Evolutionary conservation across 768 basidiomycete species (phyloP).

Genomic region (Dioszegia crocea): DNA sequence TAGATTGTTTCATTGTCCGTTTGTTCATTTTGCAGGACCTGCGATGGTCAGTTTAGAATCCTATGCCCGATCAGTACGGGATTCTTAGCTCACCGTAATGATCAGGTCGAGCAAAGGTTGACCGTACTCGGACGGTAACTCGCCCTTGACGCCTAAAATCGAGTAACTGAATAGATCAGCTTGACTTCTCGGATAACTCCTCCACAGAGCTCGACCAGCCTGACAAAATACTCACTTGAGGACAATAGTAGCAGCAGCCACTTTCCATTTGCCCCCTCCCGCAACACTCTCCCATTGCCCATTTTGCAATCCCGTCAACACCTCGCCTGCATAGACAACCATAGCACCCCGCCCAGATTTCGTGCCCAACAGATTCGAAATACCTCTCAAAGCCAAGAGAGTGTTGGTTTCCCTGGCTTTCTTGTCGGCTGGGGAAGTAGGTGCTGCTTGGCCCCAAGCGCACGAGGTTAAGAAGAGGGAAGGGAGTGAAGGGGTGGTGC

Average conservation of each 20-base stretch:
- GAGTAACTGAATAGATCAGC: slow-evolving; percentile 38
- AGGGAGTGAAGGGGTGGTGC: slow-evolving; percentile 55
- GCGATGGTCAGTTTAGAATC: neutral
- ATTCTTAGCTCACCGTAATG: neutral
- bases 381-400: slow-evolving; percentile 68
- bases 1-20: slow-evolving; percentile 44
- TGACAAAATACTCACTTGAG: slow-evolving; percentile 71
- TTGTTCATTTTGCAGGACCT: slow-evolving; percentile 45
- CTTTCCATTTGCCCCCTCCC: slow-evolving; percentile 61
- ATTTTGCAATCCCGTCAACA: slow-evolving; percentile 60
- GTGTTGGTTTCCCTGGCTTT: slow-evolving; percentile 82
- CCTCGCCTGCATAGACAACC: slow-evolving; percentile 11
- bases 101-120: slow-evolving; percentile 30
- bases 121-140: slow-evolving; percentile 18
- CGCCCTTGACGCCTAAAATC: slow-evolving; percentile 32
- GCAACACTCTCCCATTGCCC: slow-evolving; percentile 56
- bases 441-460: slow-evolving; percentile 63
- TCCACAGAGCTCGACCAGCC: too few species aligned
- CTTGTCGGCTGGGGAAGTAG: slow-evolving; percentile 55
- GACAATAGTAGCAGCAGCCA: slow-evolving; percentile 73
- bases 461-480: slow-evolving; percentile 57
- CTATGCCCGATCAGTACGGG: neutral
- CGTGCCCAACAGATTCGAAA: slow-evolving; percentile 71
- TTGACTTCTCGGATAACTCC: neutral
- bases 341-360: slow-evolving; percentile 33